Evolutionary conservation across 129 eudicot species (phyloP), one percentile per base, ranked within the genome.

Genomic region (Cynara cardunculus): DNA sequence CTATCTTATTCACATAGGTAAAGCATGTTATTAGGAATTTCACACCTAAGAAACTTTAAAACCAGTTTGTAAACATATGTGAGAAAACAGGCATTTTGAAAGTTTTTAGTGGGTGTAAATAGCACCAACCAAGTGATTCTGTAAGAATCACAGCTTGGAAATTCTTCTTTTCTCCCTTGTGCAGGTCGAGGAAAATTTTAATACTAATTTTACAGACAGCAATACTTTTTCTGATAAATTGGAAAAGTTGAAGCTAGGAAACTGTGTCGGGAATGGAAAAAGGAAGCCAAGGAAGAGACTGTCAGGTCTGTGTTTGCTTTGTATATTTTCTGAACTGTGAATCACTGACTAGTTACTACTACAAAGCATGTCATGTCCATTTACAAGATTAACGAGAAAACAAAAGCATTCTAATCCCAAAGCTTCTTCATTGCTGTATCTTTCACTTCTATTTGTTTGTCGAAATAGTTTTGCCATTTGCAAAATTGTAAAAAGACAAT

Each of bases 161-260:
- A 62, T 75, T 70, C 70, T 76, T 79, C 16, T 64, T 82, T 68
- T n/a, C 14, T 59, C 66, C 71, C 49, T 53, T 35, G 56, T 86
- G 84, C 92, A 93, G 97, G 77, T 64, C 76, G 89, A 71, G 76
- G 84, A 69, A 72, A 77, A 41, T 74, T n/a, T 66, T 75, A 74
- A 84, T 74, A 28, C 77, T 73, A 31, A 61, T 69, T 44, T 26
- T 35, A 16, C 70, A 35, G 87, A 74, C 56, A 73, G 84, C 69
- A 34, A 75, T 64, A 14, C 12, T 1, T 16, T 79, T n/a, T 71
- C 56, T 30, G 78, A 73, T 30, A 46, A 83, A 25, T 74, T 77
- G 85, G 84, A 76, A 35, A 80, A 53, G 31, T 22, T 75, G 77
- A 65, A 81, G 70, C 61, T 79, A 72, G 85, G 81, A 72, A 84